phyloP scores from a whole-genome alignment of 352 stramenopile species.

The Phytophthora hybrid region DNA sequence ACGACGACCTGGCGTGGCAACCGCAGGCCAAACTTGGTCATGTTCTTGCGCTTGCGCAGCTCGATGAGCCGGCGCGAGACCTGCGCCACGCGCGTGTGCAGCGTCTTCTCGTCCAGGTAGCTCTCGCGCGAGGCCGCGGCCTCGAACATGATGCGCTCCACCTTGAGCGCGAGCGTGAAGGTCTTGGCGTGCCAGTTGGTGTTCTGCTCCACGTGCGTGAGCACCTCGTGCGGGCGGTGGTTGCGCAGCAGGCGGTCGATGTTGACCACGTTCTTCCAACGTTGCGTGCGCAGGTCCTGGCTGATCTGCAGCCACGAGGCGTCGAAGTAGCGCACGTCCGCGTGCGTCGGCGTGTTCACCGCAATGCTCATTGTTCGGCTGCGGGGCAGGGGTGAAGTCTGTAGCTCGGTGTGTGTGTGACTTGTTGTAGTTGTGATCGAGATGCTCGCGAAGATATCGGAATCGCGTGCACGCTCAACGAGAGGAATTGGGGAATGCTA shows the following conservation, averaged over 20 bases:
- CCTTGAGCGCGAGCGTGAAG: slow-evolving; percentile 73
- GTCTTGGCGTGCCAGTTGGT: slow-evolving; percentile 72
- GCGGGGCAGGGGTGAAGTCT: too few species aligned
- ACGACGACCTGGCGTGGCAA: slow-evolving; percentile 11
- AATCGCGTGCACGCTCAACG: neutral
- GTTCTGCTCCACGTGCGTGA: slow-evolving; percentile 74
- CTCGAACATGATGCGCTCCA: slow-evolving; percentile 73
- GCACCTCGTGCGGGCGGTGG: slow-evolving; percentile 69
- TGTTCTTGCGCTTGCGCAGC: slow-evolving; percentile 70
- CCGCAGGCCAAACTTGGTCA: slow-evolving; percentile 33
- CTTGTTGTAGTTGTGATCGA: too few species aligned
- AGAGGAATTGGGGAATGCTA: slow-evolving; percentile 23
- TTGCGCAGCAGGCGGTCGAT: slow-evolving; percentile 72
- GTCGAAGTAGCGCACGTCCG: slow-evolving; percentile 36
- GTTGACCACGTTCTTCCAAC: slow-evolving; percentile 58
- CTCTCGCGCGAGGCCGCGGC: slow-evolving; percentile 60
- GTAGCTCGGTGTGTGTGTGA: neutral
- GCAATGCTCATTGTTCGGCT: slow-evolving; percentile 15
- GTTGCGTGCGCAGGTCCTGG: slow-evolving; percentile 48
- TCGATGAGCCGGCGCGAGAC: slow-evolving; percentile 63
- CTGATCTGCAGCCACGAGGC: slow-evolving; percentile 30
- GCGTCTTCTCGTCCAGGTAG: slow-evolving; percentile 68
- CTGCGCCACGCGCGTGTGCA: slow-evolving; percentile 60
- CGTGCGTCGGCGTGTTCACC: slow-evolving; percentile 8
- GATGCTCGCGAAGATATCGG: too few species aligned